Evolutionary conservation across 176 grass and related monocot genomes (phyloP).

Genomic region (Tillandsia fasciculata): DNA sequence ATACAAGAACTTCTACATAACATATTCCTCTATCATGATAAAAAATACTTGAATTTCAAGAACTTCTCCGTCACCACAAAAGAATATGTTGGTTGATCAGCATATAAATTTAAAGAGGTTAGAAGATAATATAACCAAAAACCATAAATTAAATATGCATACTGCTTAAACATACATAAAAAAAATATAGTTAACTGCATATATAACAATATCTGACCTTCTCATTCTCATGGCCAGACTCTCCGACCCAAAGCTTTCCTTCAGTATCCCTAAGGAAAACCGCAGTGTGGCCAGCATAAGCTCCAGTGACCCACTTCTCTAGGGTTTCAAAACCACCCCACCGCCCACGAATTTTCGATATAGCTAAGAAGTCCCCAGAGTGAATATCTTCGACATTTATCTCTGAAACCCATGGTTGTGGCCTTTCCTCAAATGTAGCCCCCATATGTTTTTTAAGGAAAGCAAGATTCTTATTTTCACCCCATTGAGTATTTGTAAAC

Average conservation of each 20-base stretch:
- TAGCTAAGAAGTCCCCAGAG: constrained; percentile 80
- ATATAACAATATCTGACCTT: constrained; percentile 27
- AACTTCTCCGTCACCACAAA: too few species aligned
- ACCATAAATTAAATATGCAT: too few species aligned
- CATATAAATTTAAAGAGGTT: too few species aligned
- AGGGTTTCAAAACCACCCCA: constrained; percentile 96
- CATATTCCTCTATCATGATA: too few species aligned
- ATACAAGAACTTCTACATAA: constrained; percentile 4
- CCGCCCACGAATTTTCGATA: constrained; percentile 90
- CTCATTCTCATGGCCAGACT: constrained; percentile 96
- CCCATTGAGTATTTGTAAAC: constrained; percentile 84
- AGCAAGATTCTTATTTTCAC: constrained; percentile 71
- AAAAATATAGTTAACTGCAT: not conserved
- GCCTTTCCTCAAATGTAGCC: constrained; percentile 71
- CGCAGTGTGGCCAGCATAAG: constrained; percentile 85
- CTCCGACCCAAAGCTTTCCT: constrained; percentile 88
- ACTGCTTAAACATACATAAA: not conserved
- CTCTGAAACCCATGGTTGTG: constrained; percentile 81
- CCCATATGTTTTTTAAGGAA: constrained; percentile 98
- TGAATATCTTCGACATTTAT: constrained; percentile 78
- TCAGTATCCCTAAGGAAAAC: constrained; percentile 84
- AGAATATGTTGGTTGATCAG: too few species aligned
- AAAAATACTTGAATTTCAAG: too few species aligned
- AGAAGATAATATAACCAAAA: too few species aligned
- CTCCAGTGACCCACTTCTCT: constrained; percentile 97